Base-by-base conservation (phyloP, 495 filamentous ascomycete species). In the Lasiosphaeria miniovina region DNA sequence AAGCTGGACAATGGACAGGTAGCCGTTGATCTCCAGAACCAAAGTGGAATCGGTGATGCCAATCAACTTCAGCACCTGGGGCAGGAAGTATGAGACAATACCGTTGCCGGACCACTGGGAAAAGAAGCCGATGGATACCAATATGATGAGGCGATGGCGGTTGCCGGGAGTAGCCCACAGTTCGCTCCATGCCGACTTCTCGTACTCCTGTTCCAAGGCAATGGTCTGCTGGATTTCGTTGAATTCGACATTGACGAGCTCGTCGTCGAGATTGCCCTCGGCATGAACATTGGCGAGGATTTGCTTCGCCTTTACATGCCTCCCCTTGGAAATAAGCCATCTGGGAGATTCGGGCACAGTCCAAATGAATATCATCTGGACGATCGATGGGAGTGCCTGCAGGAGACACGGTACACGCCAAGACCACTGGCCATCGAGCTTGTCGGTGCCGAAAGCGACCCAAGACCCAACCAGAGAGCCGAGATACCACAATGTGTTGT, bases 341-440 rank as follows among this genome's bases (percentile, higher is more conserved):
- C 68, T 64, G 4, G 78, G 73, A 14, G 71, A 73, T 53, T 76
- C 73, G 31, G 71, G 62, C 4, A 70, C 65, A 32, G 51, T 66
- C 35, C 52, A 68, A 57, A 68, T 59, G 55, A 77, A 80, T 32
- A 82, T 53, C 58, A 82, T 71, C 70, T 85, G 81, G 14, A 83
- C 76, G 4, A 66, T 36, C 10, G 80, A 66, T 1, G 83, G 84
- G 56, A 67, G 59, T 11, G 68, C 65, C 43, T 75, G 72, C 12
- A 75, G 61, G 10, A 70, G 58, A 12, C 57, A 68, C 10, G 68
- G 68, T 10, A 64, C 58, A 1, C 68, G 63, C 65, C 68, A 70
- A 10, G 81, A 72, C 82, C 83, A 85, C 53, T 82, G 74, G 58
- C 67, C 74, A 6, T 66, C 12, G 49, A 85, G 80, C 14, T 66